Evolutionary conservation across 139 green algal genomes (phyloP), one percentile per base, ranked within the genome.

Genomic region (Tetradesmus obliquus): DNA sequence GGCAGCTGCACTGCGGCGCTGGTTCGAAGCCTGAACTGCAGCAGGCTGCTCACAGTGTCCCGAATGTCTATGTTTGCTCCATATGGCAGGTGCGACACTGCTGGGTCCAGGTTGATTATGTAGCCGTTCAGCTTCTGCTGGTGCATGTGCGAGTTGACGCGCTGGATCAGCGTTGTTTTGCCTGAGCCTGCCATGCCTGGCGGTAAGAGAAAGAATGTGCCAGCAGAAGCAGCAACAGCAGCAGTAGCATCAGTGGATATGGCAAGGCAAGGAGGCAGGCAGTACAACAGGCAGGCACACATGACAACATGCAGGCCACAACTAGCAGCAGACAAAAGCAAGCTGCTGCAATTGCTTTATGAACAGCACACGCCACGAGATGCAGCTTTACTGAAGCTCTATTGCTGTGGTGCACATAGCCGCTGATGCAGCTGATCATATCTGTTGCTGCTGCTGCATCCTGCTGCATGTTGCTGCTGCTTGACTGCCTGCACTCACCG

Each of bases 101-200:
- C 98, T 0, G 98, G 98, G 88, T 99, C 98, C 57, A 99, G 94
- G 94, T 99, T 99, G 79, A 99, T 96, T 79, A 99, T 95, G 93
- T 99, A 99, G 5, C 94, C 93, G 1, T 94, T 89, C 2, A 72
- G 91, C 2, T 93, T 80, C 8, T 89, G 72, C 53, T 90, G 69
- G 76, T 98, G 94, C 57, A 99, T 87, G 88, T 99, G 94, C 0
- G 95, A 93, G 74, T 97, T 97, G 22, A 99, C 86, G 12, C 97
- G 94, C 94, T 99, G 97, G 91, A 99, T 96, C 10, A 99, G 94
- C 0, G 98, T 99, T 0, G 98, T 99, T 94, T 99, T 99, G 17
- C 98, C 98, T 20, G 94, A 98, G 22, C 98, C 98, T 9, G 98
- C 98, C 98, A 99, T 99, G 58, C 98, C 98, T 99, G 94, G 5